Evolutionary conservation across 2,329 filamentous ascomycete genomes (phyloP).

Genomic region (Ceratocystis harringtonii): DNA sequence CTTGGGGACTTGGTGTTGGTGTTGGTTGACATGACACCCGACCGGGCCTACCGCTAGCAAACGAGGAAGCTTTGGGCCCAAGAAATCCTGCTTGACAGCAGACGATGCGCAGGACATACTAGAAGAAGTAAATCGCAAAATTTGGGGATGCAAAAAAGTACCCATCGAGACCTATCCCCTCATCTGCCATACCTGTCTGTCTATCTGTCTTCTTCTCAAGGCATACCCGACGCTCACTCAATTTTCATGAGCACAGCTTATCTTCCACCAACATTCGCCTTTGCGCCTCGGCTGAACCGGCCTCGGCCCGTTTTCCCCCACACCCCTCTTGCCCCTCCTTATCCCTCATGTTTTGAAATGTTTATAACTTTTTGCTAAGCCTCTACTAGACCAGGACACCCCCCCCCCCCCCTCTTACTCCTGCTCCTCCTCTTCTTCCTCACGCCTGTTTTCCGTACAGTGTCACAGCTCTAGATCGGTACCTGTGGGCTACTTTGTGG

Average conservation of each 20-base stretch:
- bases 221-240: background rate
- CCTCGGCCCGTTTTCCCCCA: background rate
- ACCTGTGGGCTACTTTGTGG: background rate
- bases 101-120: background rate
- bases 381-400: background rate
- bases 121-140: background rate
- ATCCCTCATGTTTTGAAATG: constrained; percentile 3
- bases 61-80: background rate
- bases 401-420: background rate
- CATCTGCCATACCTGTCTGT: background rate
- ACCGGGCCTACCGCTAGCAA: background rate
- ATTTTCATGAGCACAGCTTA: background rate
- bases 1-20: background rate
- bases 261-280: background rate
- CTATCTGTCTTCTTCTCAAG: background rate
- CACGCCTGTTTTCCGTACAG: background rate
- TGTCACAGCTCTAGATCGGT: background rate
- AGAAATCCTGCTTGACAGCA: background rate
- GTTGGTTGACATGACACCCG: background rate
- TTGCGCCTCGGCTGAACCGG: background rate
- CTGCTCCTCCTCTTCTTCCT: background rate
- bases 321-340: background rate
- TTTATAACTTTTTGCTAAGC: background rate
- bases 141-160: too few relatives aligned
- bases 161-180: background rate